phyloP scores from a whole-genome alignment of 2,329 filamentous ascomycete genomes.

The Colletotrichum cereale region DNA sequence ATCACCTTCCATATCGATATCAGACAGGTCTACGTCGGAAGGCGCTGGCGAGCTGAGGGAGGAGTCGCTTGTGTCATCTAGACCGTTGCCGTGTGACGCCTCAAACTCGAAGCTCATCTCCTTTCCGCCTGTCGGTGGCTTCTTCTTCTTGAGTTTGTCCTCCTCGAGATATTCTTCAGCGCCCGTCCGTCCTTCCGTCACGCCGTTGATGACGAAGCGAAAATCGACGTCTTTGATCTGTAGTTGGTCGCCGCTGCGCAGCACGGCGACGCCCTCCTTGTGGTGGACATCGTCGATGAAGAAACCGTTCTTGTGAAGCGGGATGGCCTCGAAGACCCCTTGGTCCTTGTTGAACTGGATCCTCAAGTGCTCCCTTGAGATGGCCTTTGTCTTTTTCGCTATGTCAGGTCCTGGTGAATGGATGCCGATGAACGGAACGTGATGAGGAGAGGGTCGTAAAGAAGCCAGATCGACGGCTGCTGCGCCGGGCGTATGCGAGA shows the following conservation, averaged over 20 bases:
- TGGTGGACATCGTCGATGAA: slow-evolving; percentile 74
- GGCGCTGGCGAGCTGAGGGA: slow-evolving; percentile 59
- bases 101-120: slow-evolving; percentile 83
- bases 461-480: slow-evolving; percentile 70
- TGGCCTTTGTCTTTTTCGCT: slow-evolving; percentile 75
- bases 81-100: slow-evolving; percentile 68
- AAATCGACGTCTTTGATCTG: slow-evolving; percentile 80
- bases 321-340: slow-evolving; percentile 74
- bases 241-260: slow-evolving; percentile 75
- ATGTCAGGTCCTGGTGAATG: slow-evolving; percentile 76
- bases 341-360: slow-evolving; percentile 76
- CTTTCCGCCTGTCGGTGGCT: slow-evolving; percentile 68
- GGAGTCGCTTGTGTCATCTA: slow-evolving; percentile 67
- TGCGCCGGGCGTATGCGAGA: slow-evolving; percentile 70
- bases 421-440: slow-evolving; percentile 77
- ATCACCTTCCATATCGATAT: slow-evolving; percentile 52
- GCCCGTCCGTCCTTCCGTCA: slow-evolving; percentile 68
- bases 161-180: slow-evolving; percentile 67
- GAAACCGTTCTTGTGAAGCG: slow-evolving; percentile 75
- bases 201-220: slow-evolving; percentile 75
- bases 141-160: slow-evolving; percentile 59
- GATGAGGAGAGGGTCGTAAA: slow-evolving; percentile 70
- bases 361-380: slow-evolving; percentile 80
- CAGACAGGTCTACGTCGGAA: slow-evolving; percentile 49
- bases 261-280: slow-evolving; percentile 65